phyloP scores from a whole-genome alignment of 306 rosid species.

The Prunus mongolica region DNA sequence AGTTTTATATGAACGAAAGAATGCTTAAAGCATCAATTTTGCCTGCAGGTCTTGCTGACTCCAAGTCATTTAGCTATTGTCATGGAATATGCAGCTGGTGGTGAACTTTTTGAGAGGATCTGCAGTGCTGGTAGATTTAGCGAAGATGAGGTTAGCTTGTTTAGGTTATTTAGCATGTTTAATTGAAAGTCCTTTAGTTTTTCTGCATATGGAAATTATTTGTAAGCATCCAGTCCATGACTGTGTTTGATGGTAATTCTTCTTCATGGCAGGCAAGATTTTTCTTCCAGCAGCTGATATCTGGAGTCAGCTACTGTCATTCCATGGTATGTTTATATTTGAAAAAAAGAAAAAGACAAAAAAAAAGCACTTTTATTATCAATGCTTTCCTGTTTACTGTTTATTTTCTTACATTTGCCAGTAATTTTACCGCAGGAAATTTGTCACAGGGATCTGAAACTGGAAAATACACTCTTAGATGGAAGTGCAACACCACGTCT shows the following conservation, averaged over 20 bases:
- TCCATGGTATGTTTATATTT: constrained; percentile 51
- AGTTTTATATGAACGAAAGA: not conserved
- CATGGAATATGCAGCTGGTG: constrained; percentile 96
- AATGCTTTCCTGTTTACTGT: not conserved
- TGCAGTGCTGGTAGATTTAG: constrained; percentile 78
- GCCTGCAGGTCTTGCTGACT: constrained; percentile 70
- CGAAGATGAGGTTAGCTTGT: constrained; percentile 74
- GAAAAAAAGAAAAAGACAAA: not conserved
- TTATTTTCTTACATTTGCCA: constrained; percentile 1
- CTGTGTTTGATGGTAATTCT: constrained; percentile 8
- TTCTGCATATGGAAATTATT: not conserved
- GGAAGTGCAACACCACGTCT: constrained; percentile 80
- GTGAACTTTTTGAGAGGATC: constrained; percentile 80
- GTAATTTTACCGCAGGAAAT: constrained; percentile 54
- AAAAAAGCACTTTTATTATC: not conserved
- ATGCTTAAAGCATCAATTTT: not conserved
- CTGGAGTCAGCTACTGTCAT: constrained; percentile 94
- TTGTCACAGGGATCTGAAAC: constrained; percentile 91
- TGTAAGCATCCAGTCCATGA: not conserved
- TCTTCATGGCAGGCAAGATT: constrained; percentile 69
- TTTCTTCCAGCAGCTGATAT: constrained; percentile 96
- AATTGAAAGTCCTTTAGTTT: not conserved
- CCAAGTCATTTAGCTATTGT: constrained; percentile 86
- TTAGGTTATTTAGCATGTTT: constrained; percentile 1
- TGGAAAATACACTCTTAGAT: constrained; percentile 88